Evolutionary conservation across 306 rosid species (phyloP), one percentile per base, ranked within the genome.

Genomic region (Mimosa pudica): DNA sequence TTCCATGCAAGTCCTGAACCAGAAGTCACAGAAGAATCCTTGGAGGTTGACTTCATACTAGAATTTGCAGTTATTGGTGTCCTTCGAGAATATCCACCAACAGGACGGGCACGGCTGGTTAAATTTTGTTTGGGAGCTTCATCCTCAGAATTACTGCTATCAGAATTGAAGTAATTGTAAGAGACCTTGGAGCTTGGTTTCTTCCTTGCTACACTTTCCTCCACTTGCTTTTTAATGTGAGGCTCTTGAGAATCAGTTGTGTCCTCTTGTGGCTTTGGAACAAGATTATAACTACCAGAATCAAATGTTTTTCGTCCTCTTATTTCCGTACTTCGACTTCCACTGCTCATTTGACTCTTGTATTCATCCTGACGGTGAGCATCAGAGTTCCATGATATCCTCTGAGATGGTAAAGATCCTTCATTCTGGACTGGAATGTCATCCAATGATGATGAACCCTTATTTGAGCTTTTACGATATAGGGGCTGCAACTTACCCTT

Each of bases 61-160:
- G 86, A 71, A 74, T 74, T 87, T 65, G 83, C 11, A 81, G 82
- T 75, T 35, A 82, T 84, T 44, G 94, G 88, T 46, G 93, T 90
- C 80, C 99, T 92, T 78, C 87, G 82, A 67, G 99, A 90, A 49
- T 86, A 18, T 77, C 82, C 90, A 81, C 84, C 4, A 68, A 70
- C 84, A 71, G 81, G 94, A 52, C 74, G 85, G 10, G 83, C 67
- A 60, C 75, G 73, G 51, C 76, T 79, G 17, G 69, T 75, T 81
- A 86, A 71, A 64, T 71, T 81, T 82, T 76, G 88, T 82, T 48
- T 84, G 38, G 84, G 87, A 71, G 14, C 64, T 82, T 86, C 91
- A 62, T 87, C 89, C 76, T 89, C 97, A 41, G 82, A 77, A 75
- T 78, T 88, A 69, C 88, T 85, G 79, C 84, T 49, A 55, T 83